Base-by-base conservation (phyloP, 2,329 filamentous ascomycete genomes). In the Dothideomycetidae sp. region DNA sequence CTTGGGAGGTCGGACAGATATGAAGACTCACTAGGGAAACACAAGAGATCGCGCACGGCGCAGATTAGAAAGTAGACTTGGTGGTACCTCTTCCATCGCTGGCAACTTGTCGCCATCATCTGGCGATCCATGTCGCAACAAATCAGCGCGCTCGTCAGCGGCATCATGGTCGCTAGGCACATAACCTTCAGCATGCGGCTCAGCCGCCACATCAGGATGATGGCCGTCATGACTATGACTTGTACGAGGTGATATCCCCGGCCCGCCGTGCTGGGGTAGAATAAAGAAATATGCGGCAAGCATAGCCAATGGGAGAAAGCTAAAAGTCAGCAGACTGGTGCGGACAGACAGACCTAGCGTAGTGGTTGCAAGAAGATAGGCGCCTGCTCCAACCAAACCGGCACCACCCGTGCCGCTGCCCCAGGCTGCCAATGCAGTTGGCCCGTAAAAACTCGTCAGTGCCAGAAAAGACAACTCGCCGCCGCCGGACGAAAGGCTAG, bases 391-490 rank as follows among this genome's bases (percentile, higher is more conserved):
- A 1, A 88, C 67, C 40, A 98, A 58, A 0, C 88, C 88, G 1
- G 88, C 88, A 0, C 81, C 88, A 1, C 88, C 88, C 0, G 88
- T 94, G 0, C 88, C 88, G 45, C 81, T 88, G 0, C 84, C 81
- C 90, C 90, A 98, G 23, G 83, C 78, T 0, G 86, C 86, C 12
- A 96, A 68, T 48, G 83, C 84, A 58, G 82, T 78, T 5, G 75
- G 77, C 0, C 88, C 90, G 51, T 96, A 96, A 62, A 81, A 94
- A 55, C 96, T 88, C 10, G 88, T 93, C 51, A 98, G 61, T 1
- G 84, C 81, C 4, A 98, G 63, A 53, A 96, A 94, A 57, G 80
- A 92, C 42, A 94, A 65, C 62, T 96, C 90, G 19, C 90, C 90
- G 12, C 71, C 81, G 11, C 90, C 90, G 44, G 78, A 84, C 48